A percentile compares a stretch with the other conserved stretches of the same genome.
These are phyloP conservation scores for Xylaria cubensis DNA, from an alignment of 495 filamentous ascomycete species.

Conservation along the genomic window DNA sequence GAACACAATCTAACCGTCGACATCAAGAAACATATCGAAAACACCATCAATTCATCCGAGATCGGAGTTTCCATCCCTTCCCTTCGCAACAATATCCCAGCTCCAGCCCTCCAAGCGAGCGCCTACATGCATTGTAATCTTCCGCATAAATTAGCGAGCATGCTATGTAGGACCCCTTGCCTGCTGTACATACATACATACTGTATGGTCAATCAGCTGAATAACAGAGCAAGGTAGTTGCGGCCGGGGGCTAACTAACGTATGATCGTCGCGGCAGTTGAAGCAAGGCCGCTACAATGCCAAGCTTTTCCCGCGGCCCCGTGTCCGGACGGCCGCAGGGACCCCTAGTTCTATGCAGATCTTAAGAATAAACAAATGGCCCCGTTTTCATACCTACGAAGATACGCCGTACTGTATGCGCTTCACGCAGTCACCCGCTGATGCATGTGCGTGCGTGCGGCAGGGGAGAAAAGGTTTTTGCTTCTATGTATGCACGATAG, in stretches of 20 bases:
- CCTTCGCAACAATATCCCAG: background rate
- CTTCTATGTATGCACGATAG: background rate
- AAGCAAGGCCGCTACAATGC: background rate
- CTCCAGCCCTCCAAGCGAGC: background rate
- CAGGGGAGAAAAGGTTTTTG: background rate
- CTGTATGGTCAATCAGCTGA: background rate
- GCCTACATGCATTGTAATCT: background rate
- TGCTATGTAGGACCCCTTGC: background rate
- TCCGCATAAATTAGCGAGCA: background rate
- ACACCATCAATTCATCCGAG: background rate
- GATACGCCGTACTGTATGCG: background rate
- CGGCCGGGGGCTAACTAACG: background rate
- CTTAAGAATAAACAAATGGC: background rate
- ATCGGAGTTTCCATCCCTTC: background rate
- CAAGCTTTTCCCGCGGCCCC: background rate
- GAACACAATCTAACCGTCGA: background rate
- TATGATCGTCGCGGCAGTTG: conserved; percentile 20
- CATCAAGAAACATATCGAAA: background rate
- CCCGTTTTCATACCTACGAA: background rate
- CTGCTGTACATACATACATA: too few relatives aligned
- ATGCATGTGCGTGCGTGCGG: conserved; percentile 6
- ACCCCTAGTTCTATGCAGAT: background rate
- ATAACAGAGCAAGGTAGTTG: background rate
- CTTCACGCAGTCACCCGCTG: background rate
- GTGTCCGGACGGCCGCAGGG: background rate